A percentile compares a stretch with the other conserved stretches of the same genome.
phyloP scores from a whole-genome alignment of 2,329 filamentous ascomycete genomes.

The Alternaria ethzedia region DNA sequence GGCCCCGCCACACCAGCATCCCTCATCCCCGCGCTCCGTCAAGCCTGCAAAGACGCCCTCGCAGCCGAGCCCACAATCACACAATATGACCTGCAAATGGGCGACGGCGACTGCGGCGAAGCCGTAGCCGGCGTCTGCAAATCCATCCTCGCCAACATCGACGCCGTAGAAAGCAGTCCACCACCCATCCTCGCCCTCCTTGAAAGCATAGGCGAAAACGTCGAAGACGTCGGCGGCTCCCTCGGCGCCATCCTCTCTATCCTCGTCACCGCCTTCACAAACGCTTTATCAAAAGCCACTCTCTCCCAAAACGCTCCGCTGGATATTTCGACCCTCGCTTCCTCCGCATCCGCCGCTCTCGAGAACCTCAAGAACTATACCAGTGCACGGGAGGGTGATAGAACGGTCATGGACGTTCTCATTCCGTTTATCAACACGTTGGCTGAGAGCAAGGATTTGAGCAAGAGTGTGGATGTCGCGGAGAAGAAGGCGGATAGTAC shows the following conservation, averaged over 20 bases:
- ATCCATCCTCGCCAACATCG: slow-evolving; percentile 53
- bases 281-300: slow-evolving; percentile 45
- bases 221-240: slow-evolving; percentile 76
- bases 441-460: slow-evolving; percentile 66
- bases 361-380: slow-evolving; percentile 71
- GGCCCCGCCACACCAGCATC: slow-evolving; percentile 49
- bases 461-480: slow-evolving; percentile 75
- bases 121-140: slow-evolving; percentile 70
- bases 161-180: slow-evolving; percentile 62
- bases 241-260: slow-evolving; percentile 80
- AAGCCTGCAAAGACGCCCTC: slow-evolving; percentile 57
- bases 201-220: slow-evolving; percentile 64
- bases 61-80: slow-evolving; percentile 69
- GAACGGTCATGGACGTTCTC: slow-evolving; percentile 88
- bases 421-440: slow-evolving; percentile 83
- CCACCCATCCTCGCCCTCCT: slow-evolving; percentile 62
- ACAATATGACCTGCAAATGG: slow-evolving; percentile 78
- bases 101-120: slow-evolving; percentile 87
- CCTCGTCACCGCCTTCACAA: slow-evolving; percentile 79
- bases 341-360: slow-evolving; percentile 53
- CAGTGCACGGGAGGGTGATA: slow-evolving; percentile 82
- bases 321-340: slow-evolving; percentile 45
- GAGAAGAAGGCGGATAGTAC: slow-evolving; percentile 78
- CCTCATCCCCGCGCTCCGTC: slow-evolving; percentile 50
- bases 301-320: slow-evolving; percentile 34